Evolutionary conservation across 345 rosid genomes (phyloP), one percentile per base, ranked within the genome.

Genomic region (Hypericum androsaemum): DNA sequence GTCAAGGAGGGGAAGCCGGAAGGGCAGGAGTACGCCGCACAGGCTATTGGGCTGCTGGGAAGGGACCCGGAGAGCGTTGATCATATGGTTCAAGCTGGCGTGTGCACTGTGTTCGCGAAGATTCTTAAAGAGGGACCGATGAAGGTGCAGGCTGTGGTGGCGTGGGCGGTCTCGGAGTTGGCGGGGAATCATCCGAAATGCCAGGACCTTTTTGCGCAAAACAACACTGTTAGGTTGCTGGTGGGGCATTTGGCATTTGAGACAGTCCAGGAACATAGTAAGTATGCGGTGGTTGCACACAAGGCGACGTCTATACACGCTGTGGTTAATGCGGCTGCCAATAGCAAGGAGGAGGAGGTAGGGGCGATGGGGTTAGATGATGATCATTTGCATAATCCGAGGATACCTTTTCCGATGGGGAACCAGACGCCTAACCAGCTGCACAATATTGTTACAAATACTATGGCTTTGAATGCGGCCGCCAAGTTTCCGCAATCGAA

Each of bases 231-330:
- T 14, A 71, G 92, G 3, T 67, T 84, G 48, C 78, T 90, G 6
- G 98, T 90, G 6, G 64, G 95, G 39, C 98, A 90, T 70, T 75
- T 90, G 12, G 98, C 98, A 3, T 90, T 90, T 53, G 98, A 84
- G 69, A 90, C 98, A 7, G 81, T 90, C 50, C 88, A 79, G 52
- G 98, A 90, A 58, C 98, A 90, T 53, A 87, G 88, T 70, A 90
- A 87, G 73, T 90, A 87, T 54, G 66, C 96, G 6, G 80, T 90
- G 62, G 59, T 74, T 32, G 78, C 78, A 42, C 68, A 75, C 45
- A 78, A 80, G 64, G 80, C 96, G 10, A 76, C 78, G 0, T 82
- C 88, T 12, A 79, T 90, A 65, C 89, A 82, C 64, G 98, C 96
- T 36, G 74, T 87, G 50, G 78, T 87, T 1, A 62, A 84, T 54